Evolutionary conservation across 1,284 basidiomycete genomes (phyloP).

Genomic region (Coniophora puteana): DNA sequence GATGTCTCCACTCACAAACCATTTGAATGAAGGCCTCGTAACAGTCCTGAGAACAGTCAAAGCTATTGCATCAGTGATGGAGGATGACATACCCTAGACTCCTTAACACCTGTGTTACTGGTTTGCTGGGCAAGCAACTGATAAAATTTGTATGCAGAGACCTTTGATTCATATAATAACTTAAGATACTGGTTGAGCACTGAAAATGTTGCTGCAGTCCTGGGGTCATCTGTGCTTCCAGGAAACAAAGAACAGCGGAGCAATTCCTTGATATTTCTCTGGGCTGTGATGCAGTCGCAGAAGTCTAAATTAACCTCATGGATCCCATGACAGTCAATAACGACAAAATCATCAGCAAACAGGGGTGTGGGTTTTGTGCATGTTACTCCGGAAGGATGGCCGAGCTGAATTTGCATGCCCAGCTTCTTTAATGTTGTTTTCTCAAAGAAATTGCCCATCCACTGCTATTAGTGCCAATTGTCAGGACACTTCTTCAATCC

Average conservation of each 20-base stretch:
- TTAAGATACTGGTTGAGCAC: conserved; percentile 12
- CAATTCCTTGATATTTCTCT: not conserved
- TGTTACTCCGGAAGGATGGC: not conserved
- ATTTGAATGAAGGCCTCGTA: conserved; percentile 1
- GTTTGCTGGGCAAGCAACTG: conserved; percentile 13
- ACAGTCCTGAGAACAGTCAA: not conserved
- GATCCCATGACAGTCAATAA: not conserved
- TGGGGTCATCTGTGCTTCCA: conserved; percentile 8
- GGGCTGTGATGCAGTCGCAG: not conserved
- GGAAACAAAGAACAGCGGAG: not conserved
- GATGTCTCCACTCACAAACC: conserved; percentile 12
- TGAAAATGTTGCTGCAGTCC: conserved; percentile 15
- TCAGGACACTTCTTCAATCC: not conserved
- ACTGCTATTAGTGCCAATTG: not conserved
- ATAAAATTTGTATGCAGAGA: conserved; percentile 14
- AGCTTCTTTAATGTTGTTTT: not conserved
- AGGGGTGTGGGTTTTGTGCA: not conserved
- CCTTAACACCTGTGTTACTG: conserved; percentile 11
- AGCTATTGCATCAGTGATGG: not conserved
- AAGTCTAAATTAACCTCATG: not conserved
- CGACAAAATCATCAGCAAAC: not conserved
- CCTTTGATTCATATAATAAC: conserved; percentile 10
- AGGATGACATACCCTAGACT: not conserved
- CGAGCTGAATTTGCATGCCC: not conserved
- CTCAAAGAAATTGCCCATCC: not conserved